A percentile compares a stretch with the other conserved stretches of the same genome.
Conservation (phyloP, 2,329 filamentous ascomycete genomes). For the Diaporthe citri region DNA sequence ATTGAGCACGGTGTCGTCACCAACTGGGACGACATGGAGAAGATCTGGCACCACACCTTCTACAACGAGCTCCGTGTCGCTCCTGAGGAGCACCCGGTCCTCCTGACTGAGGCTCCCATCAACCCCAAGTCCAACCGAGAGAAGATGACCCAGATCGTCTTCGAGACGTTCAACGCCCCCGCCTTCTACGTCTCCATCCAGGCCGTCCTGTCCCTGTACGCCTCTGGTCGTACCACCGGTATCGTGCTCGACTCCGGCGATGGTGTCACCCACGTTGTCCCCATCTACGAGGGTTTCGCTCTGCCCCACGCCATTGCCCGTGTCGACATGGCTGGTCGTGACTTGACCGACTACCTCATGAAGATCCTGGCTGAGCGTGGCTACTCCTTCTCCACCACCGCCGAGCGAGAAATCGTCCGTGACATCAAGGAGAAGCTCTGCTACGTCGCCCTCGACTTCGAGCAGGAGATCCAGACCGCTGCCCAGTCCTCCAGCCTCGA, state of each 20-base stretch:
- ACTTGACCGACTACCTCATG: slow-evolving; percentile 99
- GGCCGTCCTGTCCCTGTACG: slow-evolving; percentile 98
- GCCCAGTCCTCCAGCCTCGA: slow-evolving; percentile 98
- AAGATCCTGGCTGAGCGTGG: slow-evolving; percentile 99
- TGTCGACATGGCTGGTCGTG: slow-evolving; percentile 99
- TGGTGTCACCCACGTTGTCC: slow-evolving; percentile 99
- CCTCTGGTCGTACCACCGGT: slow-evolving; percentile 99
- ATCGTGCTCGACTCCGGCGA: slow-evolving; percentile 99
- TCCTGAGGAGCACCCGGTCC: slow-evolving; percentile 99
- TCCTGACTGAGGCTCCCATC: slow-evolving; percentile 99
- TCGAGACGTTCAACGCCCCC: slow-evolving; percentile 99
- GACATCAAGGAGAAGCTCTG: slow-evolving; percentile 99
- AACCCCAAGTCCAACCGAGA: slow-evolving; percentile 99
- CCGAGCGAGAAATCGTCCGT: slow-evolving; percentile 66
- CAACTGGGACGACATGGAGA: slow-evolving; percentile 99
- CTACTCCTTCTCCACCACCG: slow-evolving; percentile 99
- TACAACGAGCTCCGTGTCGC: slow-evolving; percentile 99
- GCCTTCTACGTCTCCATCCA: slow-evolving; percentile 99
- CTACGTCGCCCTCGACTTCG: slow-evolving; percentile 99
- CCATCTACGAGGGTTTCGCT: slow-evolving; percentile 99
- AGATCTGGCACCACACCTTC: slow-evolving; percentile 99
- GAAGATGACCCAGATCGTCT: slow-evolving; percentile 99
- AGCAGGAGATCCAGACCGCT: slow-evolving; percentile 99
- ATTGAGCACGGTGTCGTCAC: slow-evolving; percentile 99
- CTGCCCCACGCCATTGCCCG: slow-evolving; percentile 99